Percentiles rank a stretch among this genome's conserved stretches.
Conservation (phyloP, 2,329 filamentous ascomycete species). For the Talaromyces verruculosus region DNA sequence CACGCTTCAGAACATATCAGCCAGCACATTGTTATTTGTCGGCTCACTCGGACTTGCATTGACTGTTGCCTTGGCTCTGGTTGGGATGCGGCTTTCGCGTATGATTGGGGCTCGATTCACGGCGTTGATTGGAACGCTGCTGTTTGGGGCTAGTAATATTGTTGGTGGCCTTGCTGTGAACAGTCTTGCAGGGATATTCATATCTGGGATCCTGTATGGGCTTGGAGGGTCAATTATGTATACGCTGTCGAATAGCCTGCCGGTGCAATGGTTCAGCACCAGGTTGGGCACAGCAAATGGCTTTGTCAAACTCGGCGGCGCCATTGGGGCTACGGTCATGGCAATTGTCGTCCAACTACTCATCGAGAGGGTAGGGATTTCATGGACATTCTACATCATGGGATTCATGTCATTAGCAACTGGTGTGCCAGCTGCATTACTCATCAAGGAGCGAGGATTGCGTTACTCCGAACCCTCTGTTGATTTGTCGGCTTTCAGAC, state of each 20-base stretch:
- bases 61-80: neutral
- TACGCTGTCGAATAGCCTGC: constrained; percentile 10
- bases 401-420: neutral
- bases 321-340: neutral
- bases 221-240: neutral
- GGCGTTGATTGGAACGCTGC: neutral
- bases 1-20: neutral
- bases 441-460: neutral
- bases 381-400: constrained; percentile 11
- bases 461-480: neutral
- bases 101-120: constrained; percentile 6
- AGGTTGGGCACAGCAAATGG: constrained; percentile 11
- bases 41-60: constrained; percentile 1
- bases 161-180: neutral
- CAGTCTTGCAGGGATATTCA: neutral
- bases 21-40: constrained; percentile 3
- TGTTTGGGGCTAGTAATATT: constrained; percentile 3
- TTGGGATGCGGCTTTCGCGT: neutral
- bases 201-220: neutral
- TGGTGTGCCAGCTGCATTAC: constrained; percentile 2
- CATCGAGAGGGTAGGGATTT: neutral
- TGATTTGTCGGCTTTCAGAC: constrained; percentile 8
- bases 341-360: neutral
- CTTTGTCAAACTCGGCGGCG: constrained; percentile 3
- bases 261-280: constrained; percentile 4